Evolutionary conservation across 371 early-diverging fungal species (phyloP), one percentile per base, ranked within the genome.

Genomic region (Mortierella sp.): DNA sequence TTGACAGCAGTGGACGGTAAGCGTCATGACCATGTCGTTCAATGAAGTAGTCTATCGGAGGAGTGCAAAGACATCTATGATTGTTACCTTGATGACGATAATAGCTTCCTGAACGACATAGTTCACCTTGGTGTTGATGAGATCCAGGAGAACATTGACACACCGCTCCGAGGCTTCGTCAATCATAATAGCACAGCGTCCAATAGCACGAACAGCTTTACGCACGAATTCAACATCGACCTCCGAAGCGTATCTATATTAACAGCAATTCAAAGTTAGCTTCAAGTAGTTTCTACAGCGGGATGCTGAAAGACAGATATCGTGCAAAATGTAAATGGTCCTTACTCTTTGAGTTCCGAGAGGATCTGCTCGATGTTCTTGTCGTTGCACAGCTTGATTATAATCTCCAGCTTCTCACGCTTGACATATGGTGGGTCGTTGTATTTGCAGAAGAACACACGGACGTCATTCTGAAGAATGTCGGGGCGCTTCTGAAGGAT

Each of bases 351-450:
- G 63, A 99, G 92, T 90, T 99, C 99, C 16, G 95, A 93, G 35
- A 99, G 88, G 29, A 99, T 94, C 79, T 97, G 96, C 82, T 96
- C 97, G 5, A 97, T 95, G 81, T 97, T 99, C 27, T 91, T 89
- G 44, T 94, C 95, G 78, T 93, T 95, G 58, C 95, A 93, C 35
- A 99, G 91, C 81, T 95, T 93, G 88, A 99, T 94, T 75, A 99
- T 96, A 71, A 98, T 96, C 87, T 98, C 98, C 27, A 99, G 93
- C 85, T 99, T 99, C 75, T 96, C 98, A 70, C 97, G 91, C 86
- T 99, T 99, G 72, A 99, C 99, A 84, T 98, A 99, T 80, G 96
- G 96, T 29, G 99, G 99, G 89, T 99, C 99, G 87, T 99, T 97
- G 91, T 98, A 99, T 90, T 98, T 99, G 90, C 98, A 98, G 85